Conservation (phyloP, 2,329 filamentous ascomycete species). For the Clonostachys rosea region DNA sequence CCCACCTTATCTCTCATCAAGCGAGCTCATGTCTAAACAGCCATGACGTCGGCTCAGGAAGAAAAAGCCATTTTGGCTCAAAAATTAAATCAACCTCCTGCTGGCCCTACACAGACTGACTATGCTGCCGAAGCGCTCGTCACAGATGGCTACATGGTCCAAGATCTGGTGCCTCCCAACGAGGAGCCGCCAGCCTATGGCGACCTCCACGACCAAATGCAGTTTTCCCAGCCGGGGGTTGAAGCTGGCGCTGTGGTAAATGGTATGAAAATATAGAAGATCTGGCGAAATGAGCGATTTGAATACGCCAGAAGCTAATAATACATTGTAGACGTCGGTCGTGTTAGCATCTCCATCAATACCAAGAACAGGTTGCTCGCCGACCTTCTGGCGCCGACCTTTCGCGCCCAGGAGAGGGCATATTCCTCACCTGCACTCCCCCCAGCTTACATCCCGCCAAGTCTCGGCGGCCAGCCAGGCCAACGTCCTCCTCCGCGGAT, state of each 20-base stretch:
- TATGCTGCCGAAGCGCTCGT: constrained; percentile 11
- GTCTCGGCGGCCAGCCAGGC: constrained; percentile 58
- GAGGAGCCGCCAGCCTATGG: constrained; percentile 56
- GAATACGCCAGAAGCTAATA: no score
- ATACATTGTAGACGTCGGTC: constrained; percentile 56
- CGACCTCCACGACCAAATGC: constrained; percentile 48
- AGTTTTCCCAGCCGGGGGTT: constrained; percentile 58
- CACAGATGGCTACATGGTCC: constrained; percentile 31
- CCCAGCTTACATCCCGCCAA: constrained; percentile 69
- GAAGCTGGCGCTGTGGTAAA: constrained; percentile 57
- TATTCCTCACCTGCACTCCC: constrained; percentile 48
- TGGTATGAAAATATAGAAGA: constrained; percentile 23
- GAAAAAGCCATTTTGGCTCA: no score
- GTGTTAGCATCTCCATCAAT: constrained; percentile 76
- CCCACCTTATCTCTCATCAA: no score
- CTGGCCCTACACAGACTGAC: neutral
- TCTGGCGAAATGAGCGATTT: no score
- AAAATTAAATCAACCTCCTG: neutral
- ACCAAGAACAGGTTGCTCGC: constrained; percentile 64
- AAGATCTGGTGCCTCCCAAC: constrained; percentile 12
- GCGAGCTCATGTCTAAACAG: no score
- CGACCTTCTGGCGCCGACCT: constrained; percentile 60
- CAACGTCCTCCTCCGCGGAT: constrained; percentile 53
- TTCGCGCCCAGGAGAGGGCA: constrained; percentile 45
- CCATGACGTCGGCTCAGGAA: no score